Conservation (phyloP, 2,329 filamentous ascomycete species). For the Paecilomyces variotii region DNA sequence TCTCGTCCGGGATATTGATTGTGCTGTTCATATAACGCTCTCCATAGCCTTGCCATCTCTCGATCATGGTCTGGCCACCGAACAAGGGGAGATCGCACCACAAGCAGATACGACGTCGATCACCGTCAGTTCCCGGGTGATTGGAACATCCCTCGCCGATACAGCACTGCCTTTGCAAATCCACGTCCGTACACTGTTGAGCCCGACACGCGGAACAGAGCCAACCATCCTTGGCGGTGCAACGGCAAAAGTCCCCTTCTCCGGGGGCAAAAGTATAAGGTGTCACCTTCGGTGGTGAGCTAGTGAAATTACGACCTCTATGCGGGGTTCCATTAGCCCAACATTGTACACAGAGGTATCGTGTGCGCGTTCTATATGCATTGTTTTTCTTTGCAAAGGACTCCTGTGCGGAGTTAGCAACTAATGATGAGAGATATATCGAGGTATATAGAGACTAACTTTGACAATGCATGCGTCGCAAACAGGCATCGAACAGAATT, state of each 20-base stretch:
- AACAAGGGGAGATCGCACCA: slow-evolving; percentile 19
- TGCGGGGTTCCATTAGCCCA: slow-evolving; percentile 19
- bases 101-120: slow-evolving; percentile 20
- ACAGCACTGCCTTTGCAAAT: slow-evolving; percentile 9
- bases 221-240: slow-evolving; percentile 18
- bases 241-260: slow-evolving; percentile 16
- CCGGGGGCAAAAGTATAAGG: slow-evolving; percentile 8
- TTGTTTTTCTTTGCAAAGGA: slow-evolving; percentile 19
- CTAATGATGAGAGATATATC: neutral
- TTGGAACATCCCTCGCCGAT: slow-evolving; percentile 16
- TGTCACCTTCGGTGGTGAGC: slow-evolving; percentile 3
- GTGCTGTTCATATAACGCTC: neutral
- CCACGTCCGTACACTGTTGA: slow-evolving; percentile 16
- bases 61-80: slow-evolving; percentile 1
- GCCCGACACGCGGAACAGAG: slow-evolving; percentile 20
- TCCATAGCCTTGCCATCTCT: slow-evolving; percentile 5
- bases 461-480: slow-evolving; percentile 23
- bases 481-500: slow-evolving; percentile 21
- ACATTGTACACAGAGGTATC: slow-evolving; percentile 20
- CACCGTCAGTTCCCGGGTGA: slow-evolving; percentile 13
- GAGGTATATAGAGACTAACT: slow-evolving; percentile 1
- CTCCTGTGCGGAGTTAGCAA: slow-evolving; percentile 6
- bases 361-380: slow-evolving; percentile 21
- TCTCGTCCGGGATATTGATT: neutral
- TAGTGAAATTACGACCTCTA: slow-evolving; percentile 12